Percentiles rank a stretch among this genome's conserved stretches.
Conservation (phyloP, 805 yeast species). For the Candida glaebosa region DNA sequence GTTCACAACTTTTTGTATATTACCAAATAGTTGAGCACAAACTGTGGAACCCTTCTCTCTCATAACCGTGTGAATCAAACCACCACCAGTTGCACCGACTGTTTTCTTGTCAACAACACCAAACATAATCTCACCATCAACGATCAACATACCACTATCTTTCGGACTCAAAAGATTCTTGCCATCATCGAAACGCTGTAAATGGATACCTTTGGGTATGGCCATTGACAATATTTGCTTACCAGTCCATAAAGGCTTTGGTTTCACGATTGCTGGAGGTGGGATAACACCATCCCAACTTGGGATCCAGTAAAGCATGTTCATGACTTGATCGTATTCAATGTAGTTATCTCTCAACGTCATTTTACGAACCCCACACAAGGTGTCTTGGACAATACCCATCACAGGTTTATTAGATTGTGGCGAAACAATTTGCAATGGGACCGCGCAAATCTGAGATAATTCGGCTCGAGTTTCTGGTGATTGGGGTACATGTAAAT, state of each 20-base stretch:
- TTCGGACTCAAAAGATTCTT: conserved; percentile 79
- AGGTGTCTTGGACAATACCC: conserved; percentile 99
- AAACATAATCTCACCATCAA: conserved; percentile 93
- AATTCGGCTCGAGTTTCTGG: conserved; percentile 97
- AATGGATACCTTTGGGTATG: conserved; percentile 92
- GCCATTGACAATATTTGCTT: conserved; percentile 90
- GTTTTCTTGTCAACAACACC: conserved; percentile 98
- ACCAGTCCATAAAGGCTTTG: conserved; percentile 97
- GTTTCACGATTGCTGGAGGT: conserved; percentile 89
- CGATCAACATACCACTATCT: conserved; percentile 93
- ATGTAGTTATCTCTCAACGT: conserved; percentile 86
- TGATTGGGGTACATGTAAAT: conserved; percentile 97
- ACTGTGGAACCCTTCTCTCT: conserved; percentile 93
- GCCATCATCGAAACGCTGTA: conserved; percentile 91
- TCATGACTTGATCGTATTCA: conserved; percentile 93
- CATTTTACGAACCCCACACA: conserved; percentile 96
- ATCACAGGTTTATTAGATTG: conserved; percentile 98
- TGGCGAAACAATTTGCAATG: conserved; percentile 95
- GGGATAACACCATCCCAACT: conserved; percentile 99
- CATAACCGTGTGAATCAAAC: conserved; percentile 94
- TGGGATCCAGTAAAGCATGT: conserved; percentile 96
- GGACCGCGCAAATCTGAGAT: conserved; percentile 93
- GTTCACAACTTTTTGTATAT: conserved; percentile 91
- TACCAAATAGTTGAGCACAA: conserved; percentile 88
- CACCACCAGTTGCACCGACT: conserved; percentile 98